Evolutionary conservation across 192 early-diverging fungal genomes (phyloP), one percentile per base, ranked within the genome.

Genomic region (Gonapodya sp.): DNA sequence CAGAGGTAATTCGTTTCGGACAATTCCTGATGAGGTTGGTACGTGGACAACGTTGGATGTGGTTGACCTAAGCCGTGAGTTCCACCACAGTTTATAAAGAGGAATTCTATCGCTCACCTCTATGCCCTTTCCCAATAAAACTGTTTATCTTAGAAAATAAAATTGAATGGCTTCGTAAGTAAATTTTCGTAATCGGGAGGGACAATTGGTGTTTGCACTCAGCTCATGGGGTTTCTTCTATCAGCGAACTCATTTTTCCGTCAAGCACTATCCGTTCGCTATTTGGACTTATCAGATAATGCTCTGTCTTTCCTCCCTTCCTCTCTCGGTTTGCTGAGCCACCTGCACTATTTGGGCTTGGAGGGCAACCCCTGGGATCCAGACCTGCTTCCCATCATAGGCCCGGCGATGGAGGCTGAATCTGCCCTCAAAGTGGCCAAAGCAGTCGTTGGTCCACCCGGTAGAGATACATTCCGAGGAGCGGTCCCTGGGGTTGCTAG

Each of bases 251-350:
- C 8, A 8, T 64, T 64, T 24, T 64, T 64, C 46, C 46, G 46
- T 64, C 46, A 64, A 64, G 24, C 46, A 16, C 46, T 64, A 16
- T 64, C 46, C 8, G 24, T 64, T 64, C 46, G 8, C 24, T 64
- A 64, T 24, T 80, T 88, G 74, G 83, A 87, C 35, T 18, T 88
- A 34, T 82, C 83, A n/a, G 73, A 81, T 16, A 89, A 89, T 80
- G 32, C 72, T 46, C 73, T 89, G 30, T 14, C 46, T 34, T 2
- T 16, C 0, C 35, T 89, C 1, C 84, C 86, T 18, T 83, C 88
- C 14, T 89, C 88, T 0, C 83, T 89, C 36, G 88, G 88, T 18
- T 80, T 89, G 1, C 82, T 84, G 35, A 79, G 81, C 73, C 72
- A 79, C 78, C 36, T 85, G 24, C 81, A 80, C 78, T 36, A 34